Evolutionary conservation across 2,329 filamentous ascomycete species (phyloP), one percentile per base, ranked within the genome.

Genomic region (Clarireedia sp.): DNA sequence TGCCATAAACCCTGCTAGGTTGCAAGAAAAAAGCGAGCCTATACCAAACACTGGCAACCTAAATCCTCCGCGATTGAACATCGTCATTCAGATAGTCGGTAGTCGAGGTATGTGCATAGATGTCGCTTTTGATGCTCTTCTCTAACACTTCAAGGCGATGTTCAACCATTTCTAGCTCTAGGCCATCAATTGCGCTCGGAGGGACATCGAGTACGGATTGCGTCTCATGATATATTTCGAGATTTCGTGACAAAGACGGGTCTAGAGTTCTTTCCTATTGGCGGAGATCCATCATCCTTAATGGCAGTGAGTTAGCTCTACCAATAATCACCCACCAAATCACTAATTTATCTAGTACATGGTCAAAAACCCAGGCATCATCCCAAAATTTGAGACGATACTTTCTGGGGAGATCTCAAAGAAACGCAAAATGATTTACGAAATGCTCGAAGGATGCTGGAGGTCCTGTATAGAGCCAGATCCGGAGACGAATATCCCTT

Each of bases 11-110:
- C 61, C 7, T 56, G 59, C 56, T 37, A 49, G 59, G 48, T 23
- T 54, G 1, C 17, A 40, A 17, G 17, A 21, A 23, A 50, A 40
- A 4, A 10, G 21, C 12, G 16, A 50, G 10, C 33, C 17, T 16
- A 4, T 12, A 40, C 33, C 29, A 16, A 38, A 50, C 37, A n/a
- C 16, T n/a, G 16, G 16, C 9, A 38, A 50, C 23, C 24, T 16
- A 10, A 50, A 40, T 14, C 21, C 48, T 7, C 64, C 64, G 1
- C 51, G 43, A 8, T 44, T 92, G 44, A 91, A 90, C 66, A 86
- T 94, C 51, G 87, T 90, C 23, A 85, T 92, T 64, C 90, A 90
- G 78, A 86, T 92, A 7, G 90, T 92, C 60, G 89, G 88, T 3
- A 88, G 83, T 1, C 77, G 88, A 51, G 88, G 88, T 46, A 17